phyloP scores from a whole-genome alignment of 2,329 filamentous ascomycete species.

The Colletotrichum musicola region DNA sequence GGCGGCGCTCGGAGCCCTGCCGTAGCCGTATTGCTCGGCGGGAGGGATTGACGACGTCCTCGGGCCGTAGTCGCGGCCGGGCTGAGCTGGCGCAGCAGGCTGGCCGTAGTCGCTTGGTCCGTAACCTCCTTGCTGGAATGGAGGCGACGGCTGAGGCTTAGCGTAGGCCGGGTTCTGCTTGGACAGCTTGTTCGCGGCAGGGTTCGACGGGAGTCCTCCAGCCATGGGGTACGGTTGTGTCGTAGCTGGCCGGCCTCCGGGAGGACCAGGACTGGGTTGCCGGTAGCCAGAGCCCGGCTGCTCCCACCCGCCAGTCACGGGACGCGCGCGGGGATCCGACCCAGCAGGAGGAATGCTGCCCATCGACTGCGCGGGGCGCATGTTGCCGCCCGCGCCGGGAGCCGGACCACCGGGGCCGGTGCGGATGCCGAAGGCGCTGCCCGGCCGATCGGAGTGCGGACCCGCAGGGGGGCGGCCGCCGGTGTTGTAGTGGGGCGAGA shows the following conservation, averaged over 20 bases:
- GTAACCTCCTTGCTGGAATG: conserved; percentile 42
- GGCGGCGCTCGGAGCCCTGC: conserved; percentile 46
- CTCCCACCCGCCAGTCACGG: conserved; percentile 60
- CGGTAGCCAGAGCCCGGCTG: conserved; percentile 58
- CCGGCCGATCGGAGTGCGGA: conserved; percentile 61
- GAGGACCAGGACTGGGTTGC: conserved; percentile 55
- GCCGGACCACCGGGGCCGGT: conserved; percentile 41
- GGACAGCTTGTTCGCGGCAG: conserved; percentile 53
- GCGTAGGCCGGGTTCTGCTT: conserved; percentile 50
- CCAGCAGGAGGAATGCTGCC: conserved; percentile 59
- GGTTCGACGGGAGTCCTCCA: conserved; percentile 50
- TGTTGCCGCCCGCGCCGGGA: conserved; percentile 9
- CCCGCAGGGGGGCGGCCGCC: conserved; percentile 63
- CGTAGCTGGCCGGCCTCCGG: conserved; percentile 43
- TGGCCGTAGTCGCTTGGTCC: conserved; percentile 39
- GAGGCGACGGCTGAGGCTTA: conserved; percentile 44
- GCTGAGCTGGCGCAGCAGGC: conserved; percentile 42
- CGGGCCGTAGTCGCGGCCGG: conserved; percentile 54
- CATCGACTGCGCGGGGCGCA: conserved; percentile 60
- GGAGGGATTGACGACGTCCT: conserved; percentile 48
- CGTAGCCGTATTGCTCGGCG: conserved; percentile 46
- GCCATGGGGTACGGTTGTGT: conserved; percentile 43
- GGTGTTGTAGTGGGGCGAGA: conserved; percentile 58
- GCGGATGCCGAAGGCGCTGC: conserved; percentile 67
- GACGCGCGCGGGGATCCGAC: conserved; percentile 57